Evolutionary conservation across 805 yeast species (phyloP).

Genomic region (Clavispora carvajalis): DNA sequence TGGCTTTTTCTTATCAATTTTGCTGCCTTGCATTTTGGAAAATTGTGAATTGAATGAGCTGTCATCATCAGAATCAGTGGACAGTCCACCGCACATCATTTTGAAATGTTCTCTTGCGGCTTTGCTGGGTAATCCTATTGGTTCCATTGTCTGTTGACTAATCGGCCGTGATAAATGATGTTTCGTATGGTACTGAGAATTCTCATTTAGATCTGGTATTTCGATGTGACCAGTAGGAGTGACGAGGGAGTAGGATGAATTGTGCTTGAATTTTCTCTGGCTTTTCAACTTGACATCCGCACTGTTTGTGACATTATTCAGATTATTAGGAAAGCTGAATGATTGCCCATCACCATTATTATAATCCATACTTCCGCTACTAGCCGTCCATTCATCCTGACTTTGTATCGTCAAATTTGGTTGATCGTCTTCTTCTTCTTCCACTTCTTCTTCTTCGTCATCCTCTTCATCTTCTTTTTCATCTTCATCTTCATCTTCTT

Average conservation of each 20-base stretch:
- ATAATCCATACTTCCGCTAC: neutral
- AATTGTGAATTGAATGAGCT: slow-evolving; percentile 19
- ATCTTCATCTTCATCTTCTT: neutral
- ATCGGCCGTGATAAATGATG: no score
- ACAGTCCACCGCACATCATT: slow-evolving; percentile 17
- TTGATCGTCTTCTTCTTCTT: no score
- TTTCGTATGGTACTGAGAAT: no score
- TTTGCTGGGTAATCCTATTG: slow-evolving; percentile 32
- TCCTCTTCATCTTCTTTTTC: no score
- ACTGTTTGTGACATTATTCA: slow-evolving; percentile 29
- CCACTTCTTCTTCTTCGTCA: no score
- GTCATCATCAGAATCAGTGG: slow-evolving; percentile 30
- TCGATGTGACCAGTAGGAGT: slow-evolving; percentile 32
- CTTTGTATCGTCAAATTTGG: no score
- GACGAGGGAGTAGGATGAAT: slow-evolving; percentile 8
- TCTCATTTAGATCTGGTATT: slow-evolving; percentile 35
- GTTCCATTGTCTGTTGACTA: no score
- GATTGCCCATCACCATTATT: slow-evolving; percentile 32
- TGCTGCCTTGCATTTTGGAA: slow-evolving; percentile 5
- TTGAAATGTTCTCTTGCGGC: slow-evolving; percentile 28
- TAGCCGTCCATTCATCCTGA: neutral
- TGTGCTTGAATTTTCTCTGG: slow-evolving; percentile 4
- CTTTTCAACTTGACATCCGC: slow-evolving; percentile 4
- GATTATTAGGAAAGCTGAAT: slow-evolving; percentile 36
- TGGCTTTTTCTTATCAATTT: neutral